Conservation (phyloP, 257 asterid genomes). For the Linderniella brevidens region DNA sequence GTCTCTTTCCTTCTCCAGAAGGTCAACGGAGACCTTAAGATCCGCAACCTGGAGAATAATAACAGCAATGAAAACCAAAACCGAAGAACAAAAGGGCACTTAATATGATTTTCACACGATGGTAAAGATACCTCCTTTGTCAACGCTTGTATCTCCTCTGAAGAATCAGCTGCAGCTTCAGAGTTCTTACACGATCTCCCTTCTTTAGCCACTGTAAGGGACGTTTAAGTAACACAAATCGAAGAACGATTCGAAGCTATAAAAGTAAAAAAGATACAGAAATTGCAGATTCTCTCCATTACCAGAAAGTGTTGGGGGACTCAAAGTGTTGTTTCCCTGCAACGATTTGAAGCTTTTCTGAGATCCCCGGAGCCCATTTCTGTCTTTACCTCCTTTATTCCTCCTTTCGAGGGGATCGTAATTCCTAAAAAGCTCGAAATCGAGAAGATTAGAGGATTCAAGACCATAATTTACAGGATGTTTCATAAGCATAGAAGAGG, state of each 20-base stretch:
- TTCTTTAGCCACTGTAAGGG: conserved; percentile 23
- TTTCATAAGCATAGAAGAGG: not conserved
- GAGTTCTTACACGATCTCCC: conserved; percentile 16
- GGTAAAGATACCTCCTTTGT: conserved; percentile 31
- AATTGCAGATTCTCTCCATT: not conserved
- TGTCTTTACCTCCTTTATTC: conserved; percentile 47
- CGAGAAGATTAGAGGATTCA: not conserved
- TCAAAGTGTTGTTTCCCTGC: conserved; percentile 30
- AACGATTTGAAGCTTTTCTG: conserved; percentile 40
- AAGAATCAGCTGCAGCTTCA: conserved; percentile 14
- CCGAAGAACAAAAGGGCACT: no score
- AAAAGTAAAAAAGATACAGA: not conserved
- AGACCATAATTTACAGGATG: not conserved
- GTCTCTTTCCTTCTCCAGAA: conserved; percentile 57
- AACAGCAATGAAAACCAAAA: no score
- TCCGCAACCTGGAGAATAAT: conserved; percentile 25
- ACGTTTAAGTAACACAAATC: not conserved
- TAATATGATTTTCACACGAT: no score
- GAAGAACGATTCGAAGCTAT: not conserved
- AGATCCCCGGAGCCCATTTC: conserved; percentile 19
- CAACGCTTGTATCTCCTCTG: conserved; percentile 28
- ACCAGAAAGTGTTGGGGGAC: conserved; percentile 8
- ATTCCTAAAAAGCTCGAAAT: conserved; percentile 25
- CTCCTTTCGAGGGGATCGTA: conserved; percentile 60
- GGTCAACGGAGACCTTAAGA: conserved; percentile 44